Conservation (phyloP, 805 yeast species). For the Kluyveromyces nonfermentans region DNA sequence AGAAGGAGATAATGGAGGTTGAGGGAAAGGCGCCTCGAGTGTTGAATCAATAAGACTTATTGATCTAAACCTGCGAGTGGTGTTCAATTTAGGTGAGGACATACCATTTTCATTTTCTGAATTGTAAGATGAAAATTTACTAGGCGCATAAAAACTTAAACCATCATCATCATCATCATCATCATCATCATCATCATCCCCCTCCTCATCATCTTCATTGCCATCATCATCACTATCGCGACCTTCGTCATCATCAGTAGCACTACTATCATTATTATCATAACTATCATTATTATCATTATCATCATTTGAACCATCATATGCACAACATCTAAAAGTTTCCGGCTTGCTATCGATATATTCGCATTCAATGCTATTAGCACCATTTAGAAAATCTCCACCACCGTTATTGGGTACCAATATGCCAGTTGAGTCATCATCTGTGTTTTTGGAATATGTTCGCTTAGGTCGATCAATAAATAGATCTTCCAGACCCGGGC, state of each 20-base stretch:
- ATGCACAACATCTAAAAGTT: too few relatives aligned
- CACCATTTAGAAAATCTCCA: neutral
- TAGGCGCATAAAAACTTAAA: constrained; percentile 32
- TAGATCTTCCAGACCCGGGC: neutral
- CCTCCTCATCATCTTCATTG: constrained; percentile 23
- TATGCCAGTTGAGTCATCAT: neutral
- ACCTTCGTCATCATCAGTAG: constrained; percentile 6
- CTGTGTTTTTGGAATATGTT: neutral
- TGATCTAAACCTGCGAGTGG: constrained; percentile 24
- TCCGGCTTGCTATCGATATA: neutral
- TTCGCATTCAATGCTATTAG: neutral
- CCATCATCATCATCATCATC: constrained; percentile 30
- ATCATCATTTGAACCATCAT: neutral
- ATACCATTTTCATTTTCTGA: constrained; percentile 12
- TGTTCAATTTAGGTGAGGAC: too few relatives aligned
- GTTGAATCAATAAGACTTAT: constrained; percentile 28
- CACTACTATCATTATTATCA: constrained; percentile 9
- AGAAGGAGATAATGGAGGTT: constrained; percentile 5
- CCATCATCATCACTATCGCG: constrained; percentile 15
- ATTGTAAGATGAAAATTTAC: constrained; percentile 22
- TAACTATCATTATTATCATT: constrained; percentile 34
- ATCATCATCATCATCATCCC: constrained; percentile 27
- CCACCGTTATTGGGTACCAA: neutral
- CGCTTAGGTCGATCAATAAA: neutral
- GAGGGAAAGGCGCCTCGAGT: constrained; percentile 15